Conservation (phyloP, 345 rosid species). For the Dovyalis caffra region DNA sequence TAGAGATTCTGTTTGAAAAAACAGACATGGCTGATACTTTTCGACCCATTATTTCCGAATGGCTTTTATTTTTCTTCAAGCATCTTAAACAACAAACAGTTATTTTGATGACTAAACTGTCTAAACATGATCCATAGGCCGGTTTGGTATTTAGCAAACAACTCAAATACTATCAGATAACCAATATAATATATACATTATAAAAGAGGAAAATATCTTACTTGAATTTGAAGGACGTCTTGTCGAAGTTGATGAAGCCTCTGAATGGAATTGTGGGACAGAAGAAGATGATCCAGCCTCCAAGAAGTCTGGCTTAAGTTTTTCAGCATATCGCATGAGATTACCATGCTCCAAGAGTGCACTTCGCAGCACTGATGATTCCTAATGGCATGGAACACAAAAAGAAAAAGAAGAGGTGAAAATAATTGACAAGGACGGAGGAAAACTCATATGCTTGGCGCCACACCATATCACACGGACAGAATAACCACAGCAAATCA, state of each 20-base stretch:
- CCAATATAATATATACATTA: neutral
- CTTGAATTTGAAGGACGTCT: constrained; percentile 48
- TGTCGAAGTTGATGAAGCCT: constrained; percentile 53
- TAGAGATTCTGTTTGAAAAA: neutral
- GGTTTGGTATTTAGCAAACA: neutral
- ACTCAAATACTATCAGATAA: neutral
- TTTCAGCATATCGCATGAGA: constrained; percentile 68
- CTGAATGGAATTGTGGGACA: constrained; percentile 40
- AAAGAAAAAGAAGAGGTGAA: neutral
- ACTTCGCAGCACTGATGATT: constrained; percentile 55
- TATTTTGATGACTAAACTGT: neutral
- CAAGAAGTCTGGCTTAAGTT: constrained; percentile 52
- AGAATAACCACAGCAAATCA: neutral
- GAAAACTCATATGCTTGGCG: neutral
- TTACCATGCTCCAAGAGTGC: constrained; percentile 62
- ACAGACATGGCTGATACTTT: neutral
- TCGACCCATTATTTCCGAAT: neutral
- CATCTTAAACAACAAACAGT: neutral
- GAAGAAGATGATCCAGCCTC: constrained; percentile 56
- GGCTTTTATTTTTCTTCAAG: neutral
- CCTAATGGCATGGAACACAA: constrained; percentile 43
- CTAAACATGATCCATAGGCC: neutral
- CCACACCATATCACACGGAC: neutral
- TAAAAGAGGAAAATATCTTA: constrained; percentile 38
- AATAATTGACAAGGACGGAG: neutral